Evolutionary conservation across 1,139 yeast species (phyloP), one percentile per base, ranked within the genome.

Genomic region (Yamadazyma atmosphaerica): DNA sequence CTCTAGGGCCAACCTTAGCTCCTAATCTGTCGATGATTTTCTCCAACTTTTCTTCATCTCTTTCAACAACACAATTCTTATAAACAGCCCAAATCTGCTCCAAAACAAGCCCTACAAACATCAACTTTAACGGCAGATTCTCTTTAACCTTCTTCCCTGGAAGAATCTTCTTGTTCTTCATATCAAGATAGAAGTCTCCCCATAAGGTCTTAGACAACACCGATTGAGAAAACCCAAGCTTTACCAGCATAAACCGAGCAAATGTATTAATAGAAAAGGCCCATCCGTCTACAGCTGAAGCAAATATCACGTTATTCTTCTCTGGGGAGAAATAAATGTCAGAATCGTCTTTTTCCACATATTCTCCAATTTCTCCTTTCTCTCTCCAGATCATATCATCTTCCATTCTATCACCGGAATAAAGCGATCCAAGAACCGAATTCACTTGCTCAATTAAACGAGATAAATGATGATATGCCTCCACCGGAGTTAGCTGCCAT

Each of bases 211-310:
- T 86, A 44, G 85, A 81, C 34, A 94, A 72, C 40, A 81, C 88
- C 24, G 79, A 77, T 44, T 89, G 81, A 45, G 88, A 86, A 50
- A 92, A 85, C 0, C 96, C 97, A 26, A 92, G 68, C 54, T 88
- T 89, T 28, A 81, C 79, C 63, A 85, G 94, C 56, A 88, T 88
- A 29, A 94, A 81, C 42, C 86, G 82, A 4, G 97, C 87, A 63
- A 92, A 86, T 43, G 94, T 96, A 42, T 86, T 80, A 28, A 94
- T 72, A 36, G 89, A 86, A 61, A 94, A 94, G 0, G 98, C 98
- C 98, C 98, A 94, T 4, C 98, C 98, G 61, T 92, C 98, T 17
- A 86, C 72, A 0, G 98, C 98, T 30, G 95, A 84, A 1, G 96
- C 90, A 66, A 94, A 92, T 1, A 94, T 81, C 5, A 94, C 98